These are phyloP conservation scores for Thelonectria olida DNA, from an alignment of 2,329 filamentous ascomycete genomes.

Conservation along the genomic window DNA sequence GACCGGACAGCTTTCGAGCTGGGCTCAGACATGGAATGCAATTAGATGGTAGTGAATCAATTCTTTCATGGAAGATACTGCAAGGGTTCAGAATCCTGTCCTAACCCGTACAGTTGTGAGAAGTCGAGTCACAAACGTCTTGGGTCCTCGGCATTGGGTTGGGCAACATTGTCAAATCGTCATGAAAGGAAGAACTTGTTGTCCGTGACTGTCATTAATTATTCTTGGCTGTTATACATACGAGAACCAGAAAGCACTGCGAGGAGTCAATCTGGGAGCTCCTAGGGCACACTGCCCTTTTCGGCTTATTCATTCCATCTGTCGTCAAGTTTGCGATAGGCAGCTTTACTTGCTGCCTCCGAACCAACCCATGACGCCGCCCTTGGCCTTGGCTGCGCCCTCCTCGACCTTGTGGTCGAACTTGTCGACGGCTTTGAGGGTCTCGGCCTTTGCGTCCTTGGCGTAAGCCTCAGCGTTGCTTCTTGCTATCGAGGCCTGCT, in stretches of 20 bases:
- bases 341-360: constrained; percentile 58
- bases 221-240: constrained; percentile 7
- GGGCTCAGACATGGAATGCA: constrained; percentile 13
- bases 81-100: no score
- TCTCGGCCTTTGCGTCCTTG: constrained; percentile 70
- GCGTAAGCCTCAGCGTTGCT: constrained; percentile 67
- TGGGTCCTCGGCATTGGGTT: no score
- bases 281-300: neutral
- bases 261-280: constrained; percentile 12
- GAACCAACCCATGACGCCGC: constrained; percentile 86
- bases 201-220: constrained; percentile 6
- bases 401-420: constrained; percentile 86
- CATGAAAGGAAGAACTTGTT: neutral
- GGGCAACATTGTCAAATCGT: no score
- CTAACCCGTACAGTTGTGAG: neutral
- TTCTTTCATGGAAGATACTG: no score
- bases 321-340: neutral
- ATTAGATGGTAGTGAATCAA: constrained; percentile 1
- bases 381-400: constrained; percentile 83
- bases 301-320: neutral
- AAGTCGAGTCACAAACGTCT: no score
- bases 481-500: constrained; percentile 69
- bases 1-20: neutral
- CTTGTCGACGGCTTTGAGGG: constrained; percentile 79
- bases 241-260: neutral